Evolutionary conservation across 108 stramenopile species (phyloP), one percentile per base, ranked within the genome.

Genomic region (Nitzschia inconspicua): DNA sequence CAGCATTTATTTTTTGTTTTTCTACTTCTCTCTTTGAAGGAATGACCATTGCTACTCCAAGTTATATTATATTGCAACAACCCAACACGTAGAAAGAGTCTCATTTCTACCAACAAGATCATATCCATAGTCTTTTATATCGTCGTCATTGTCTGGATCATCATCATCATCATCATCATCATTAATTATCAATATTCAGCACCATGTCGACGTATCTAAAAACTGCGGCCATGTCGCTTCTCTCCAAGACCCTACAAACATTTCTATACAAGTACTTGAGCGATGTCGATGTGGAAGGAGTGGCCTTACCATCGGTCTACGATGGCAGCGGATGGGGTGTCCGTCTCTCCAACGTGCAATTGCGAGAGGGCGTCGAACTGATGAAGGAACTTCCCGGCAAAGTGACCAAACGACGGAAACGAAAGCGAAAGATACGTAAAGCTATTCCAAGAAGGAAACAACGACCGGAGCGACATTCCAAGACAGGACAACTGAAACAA

Each of bases 201-300:
- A 46, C 11, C 18, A 46, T 46, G 44, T 46, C 44, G 2, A 46
- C 44, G 11, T 46, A 46, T 46, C 18, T 46, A 20, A 46, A 46
- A 18, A 16, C 44, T 16, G 44, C 44, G 44, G 44, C 44, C 16
- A 46, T 46, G 44, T 46, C 44, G 0, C 44, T 46, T 0, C 68
- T 91, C 14, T 78, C 78, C 65, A 83, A 80, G 60, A 87, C 89
- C 22, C 63, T 91, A 0, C 80, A 76, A 44, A 83, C 85, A 4
- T 83, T 91, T 31, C 75, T 91, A 2, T 76, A 72, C 47, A 91
- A 85, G 42, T 91, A 91, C 47, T 65, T 91, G 27, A 66, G 68
- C 19, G 83, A 91, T 49, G 86, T 91, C 42, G 89, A 91, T 39
- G 78, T 90, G 8, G 85, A 90, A 43, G 83, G 85, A 22, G 83